Conservation (phyloP, 140 eudicot genomes). For the Senecio squalidus region DNA sequence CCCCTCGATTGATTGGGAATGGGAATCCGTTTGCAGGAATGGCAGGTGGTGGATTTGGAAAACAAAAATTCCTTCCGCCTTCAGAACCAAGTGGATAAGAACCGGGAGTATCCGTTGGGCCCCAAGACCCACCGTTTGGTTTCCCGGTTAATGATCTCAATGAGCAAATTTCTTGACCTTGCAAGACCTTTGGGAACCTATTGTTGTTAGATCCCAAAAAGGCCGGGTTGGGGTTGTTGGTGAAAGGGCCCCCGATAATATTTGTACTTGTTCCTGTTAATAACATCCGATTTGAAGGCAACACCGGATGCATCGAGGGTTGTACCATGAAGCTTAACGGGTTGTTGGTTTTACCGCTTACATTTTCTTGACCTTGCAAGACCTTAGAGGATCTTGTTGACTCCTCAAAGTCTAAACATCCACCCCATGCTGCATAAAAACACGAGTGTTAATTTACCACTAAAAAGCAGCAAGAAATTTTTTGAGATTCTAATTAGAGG, state of each 20-base stretch:
- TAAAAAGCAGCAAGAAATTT: constrained; percentile 3
- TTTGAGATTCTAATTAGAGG: not conserved
- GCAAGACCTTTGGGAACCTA: constrained; percentile 95
- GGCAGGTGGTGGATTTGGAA: constrained; percentile 35
- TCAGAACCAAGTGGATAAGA: constrained; percentile 83
- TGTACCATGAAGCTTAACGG: constrained; percentile 43
- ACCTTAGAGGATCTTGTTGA: constrained; percentile 89
- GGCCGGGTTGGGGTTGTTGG: constrained; percentile 41
- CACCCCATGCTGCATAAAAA: constrained; percentile 50
- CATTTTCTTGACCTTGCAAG: constrained; percentile 99
- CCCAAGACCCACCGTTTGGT: constrained; percentile 43
- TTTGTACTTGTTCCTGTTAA: constrained; percentile 33
- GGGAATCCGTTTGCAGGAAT: constrained; percentile 21
- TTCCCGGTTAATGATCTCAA: constrained; percentile 31
- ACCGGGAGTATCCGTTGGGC: constrained; percentile 27
- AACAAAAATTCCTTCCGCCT: constrained; percentile 53
- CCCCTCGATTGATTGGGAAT: constrained; percentile 21
- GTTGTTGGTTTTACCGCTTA: constrained; percentile 49
- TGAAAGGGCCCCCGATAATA: constrained; percentile 19
- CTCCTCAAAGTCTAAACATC: constrained; percentile 81
- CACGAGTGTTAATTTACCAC: not conserved
- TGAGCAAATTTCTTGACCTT: constrained; percentile 99
- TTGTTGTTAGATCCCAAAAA: constrained; percentile 53
- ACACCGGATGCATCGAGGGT: constrained; percentile 36
- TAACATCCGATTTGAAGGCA: constrained; percentile 27